Base-by-base conservation (phyloP, 768 basidiomycete genomes). In the Rhizopogon rudus region DNA sequence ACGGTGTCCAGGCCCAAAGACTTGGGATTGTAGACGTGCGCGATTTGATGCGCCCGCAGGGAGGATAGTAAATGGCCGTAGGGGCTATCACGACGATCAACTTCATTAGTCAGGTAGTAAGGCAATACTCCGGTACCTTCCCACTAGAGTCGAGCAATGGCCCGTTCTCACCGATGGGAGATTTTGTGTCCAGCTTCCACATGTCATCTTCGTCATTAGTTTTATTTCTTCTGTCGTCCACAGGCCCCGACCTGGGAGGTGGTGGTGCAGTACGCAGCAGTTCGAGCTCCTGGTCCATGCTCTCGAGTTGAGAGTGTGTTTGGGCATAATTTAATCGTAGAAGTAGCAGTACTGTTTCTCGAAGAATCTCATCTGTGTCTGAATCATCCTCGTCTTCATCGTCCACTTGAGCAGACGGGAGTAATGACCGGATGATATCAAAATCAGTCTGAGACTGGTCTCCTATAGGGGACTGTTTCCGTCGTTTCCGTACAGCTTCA, bases 51-150 rank as follows among this genome's bases (percentile, higher is more conserved):
- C 72, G 33, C 81, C 78, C 3, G 88, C 81, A 0, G 95, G 92
- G 13, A 98, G 76, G 56, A 99, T 93, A 0, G 91, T 95, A 69
- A 99, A 98, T 14, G 96, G 93, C 37, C 88, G 82, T 53, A 97
- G 74, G 13, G 93, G 91, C 91, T 97, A 58, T 49, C 33, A 39
- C 13, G 9, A 57, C 40, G 29, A 55, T 65, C 40, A 64, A 49
- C 8, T 48, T 55, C 37, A 54, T 13, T 39, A 31, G 37, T 12
- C 28, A 17, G 13, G 55, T 42, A 20, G 28, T 20, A 37, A 5
- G 22, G 29, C 43, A 17, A 43, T n/a, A 8, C 13, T 31, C 17
- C 31, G 39, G 25, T 25, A 94, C 94, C 77, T 84, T 92, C 40
- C 94, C 93, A 48, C 73, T 75, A 4, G 82, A 69, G 65, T 94